Conservation (phyloP, 371 early-diverging fungal species). For the Batkoa obscura region DNA sequence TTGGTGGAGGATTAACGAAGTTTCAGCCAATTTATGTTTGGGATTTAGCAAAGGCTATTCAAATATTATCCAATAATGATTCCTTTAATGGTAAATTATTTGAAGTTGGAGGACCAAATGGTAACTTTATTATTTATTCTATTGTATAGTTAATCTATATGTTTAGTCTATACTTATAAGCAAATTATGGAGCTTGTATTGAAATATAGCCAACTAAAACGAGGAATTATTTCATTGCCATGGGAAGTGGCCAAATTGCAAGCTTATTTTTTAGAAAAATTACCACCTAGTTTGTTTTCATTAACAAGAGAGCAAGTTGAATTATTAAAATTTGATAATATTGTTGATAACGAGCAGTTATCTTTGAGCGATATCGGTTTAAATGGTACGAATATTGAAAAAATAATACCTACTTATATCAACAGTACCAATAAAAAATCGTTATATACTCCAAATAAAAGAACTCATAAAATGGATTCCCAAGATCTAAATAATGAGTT, state of each 20-base stretch:
- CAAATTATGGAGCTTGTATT: constrained; percentile 11
- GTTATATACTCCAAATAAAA: constrained; percentile 6
- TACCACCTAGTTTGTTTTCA: constrained; percentile 14
- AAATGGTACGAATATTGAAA: constrained; percentile 24
- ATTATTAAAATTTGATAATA: constrained; percentile 11
- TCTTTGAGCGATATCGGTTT: constrained; percentile 12
- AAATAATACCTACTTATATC: constrained; percentile 9
- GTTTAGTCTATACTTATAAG: constrained; percentile 13
- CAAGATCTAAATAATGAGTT: not conserved
- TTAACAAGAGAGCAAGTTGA: constrained; percentile 13
- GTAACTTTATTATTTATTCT: not conserved
- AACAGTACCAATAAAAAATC: not conserved
- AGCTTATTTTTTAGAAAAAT: constrained; percentile 12
- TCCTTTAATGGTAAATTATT: constrained; percentile 7
- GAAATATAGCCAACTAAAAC: constrained; percentile 8
- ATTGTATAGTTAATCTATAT: not conserved
- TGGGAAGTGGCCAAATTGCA: constrained; percentile 11
- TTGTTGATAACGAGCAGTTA: constrained; percentile 5
- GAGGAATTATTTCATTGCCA: constrained; percentile 12
- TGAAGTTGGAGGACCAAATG: constrained; percentile 9
- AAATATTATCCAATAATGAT: not conserved
- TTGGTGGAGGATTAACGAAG: constrained; percentile 13
- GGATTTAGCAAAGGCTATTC: constrained; percentile 12
- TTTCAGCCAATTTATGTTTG: constrained; percentile 16
- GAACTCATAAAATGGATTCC: constrained; percentile 6